Evolutionary conservation across 2,329 filamentous ascomycete species (phyloP).

Genomic region (Amauroascus niger): DNA sequence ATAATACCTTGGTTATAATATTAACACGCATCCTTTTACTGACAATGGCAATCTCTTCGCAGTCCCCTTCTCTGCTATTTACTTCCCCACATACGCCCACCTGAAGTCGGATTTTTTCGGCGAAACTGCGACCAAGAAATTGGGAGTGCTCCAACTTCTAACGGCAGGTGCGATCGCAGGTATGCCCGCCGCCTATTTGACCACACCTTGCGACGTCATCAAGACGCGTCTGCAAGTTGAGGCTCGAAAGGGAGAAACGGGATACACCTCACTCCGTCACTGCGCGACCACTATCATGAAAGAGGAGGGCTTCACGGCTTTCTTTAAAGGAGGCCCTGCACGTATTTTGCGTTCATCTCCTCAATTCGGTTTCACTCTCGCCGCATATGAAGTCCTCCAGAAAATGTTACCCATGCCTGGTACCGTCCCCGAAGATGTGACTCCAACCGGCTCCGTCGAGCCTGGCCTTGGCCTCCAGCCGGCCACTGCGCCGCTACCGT

Average conservation of each 20-base stretch:
- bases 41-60: conserved; percentile 13
- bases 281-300: conserved; percentile 72
- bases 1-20: conserved; percentile 4
- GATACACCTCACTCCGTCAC: conserved; percentile 79
- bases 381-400: conserved; percentile 87
- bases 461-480: conserved; percentile 55
- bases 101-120: conserved; percentile 91
- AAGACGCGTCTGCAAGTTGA: conserved; percentile 98
- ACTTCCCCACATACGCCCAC: conserved; percentile 95
- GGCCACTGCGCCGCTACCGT: conserved; percentile 54
- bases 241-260: conserved; percentile 84
- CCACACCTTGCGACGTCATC: conserved; percentile 96
- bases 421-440: conserved; percentile 42
- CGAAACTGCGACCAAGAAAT: conserved; percentile 74
- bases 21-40: background rate
- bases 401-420: conserved; percentile 70
- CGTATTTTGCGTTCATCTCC: conserved; percentile 91
- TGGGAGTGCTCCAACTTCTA: conserved; percentile 81
- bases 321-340: conserved; percentile 97
- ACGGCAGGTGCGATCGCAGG: conserved; percentile 89
- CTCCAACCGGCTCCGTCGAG: conserved; percentile 52
- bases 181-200: conserved; percentile 88
- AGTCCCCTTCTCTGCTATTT: conserved; percentile 96
- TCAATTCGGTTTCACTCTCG: conserved; percentile 95
- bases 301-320: conserved; percentile 89